Evolutionary conservation across 2,329 filamentous ascomycete species (phyloP).

Genomic region (Fusarium tupiense): DNA sequence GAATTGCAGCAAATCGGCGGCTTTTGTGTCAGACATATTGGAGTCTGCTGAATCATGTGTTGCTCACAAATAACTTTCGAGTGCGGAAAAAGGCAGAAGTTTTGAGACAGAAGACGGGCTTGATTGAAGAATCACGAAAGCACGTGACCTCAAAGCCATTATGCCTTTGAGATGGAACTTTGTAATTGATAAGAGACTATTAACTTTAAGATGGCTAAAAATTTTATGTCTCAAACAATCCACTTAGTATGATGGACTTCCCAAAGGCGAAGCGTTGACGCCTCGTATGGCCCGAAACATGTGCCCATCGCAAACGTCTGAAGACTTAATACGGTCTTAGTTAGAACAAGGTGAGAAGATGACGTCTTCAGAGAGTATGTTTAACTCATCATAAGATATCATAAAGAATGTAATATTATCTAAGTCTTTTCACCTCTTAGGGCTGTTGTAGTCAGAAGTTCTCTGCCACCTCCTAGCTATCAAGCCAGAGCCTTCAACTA

Average conservation of each 20-base stretch:
- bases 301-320: neutral
- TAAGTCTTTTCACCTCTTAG: neutral
- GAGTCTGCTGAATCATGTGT: neutral
- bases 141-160: conserved; percentile 20
- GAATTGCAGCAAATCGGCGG: conserved; percentile 61
- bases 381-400: neutral
- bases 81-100: neutral
- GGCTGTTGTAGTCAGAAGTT: neutral
- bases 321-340: neutral
- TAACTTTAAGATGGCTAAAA: neutral
- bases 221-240: neutral
- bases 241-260: neutral
- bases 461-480: neutral
- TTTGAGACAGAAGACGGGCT: neutral
- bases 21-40: conserved; percentile 48
- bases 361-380: neutral
- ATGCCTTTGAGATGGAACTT: neutral
- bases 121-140: conserved; percentile 24
- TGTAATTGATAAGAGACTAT: neutral
- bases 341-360: neutral
- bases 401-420: neutral
- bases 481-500: neutral
- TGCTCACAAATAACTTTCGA: neutral
- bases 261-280: neutral
- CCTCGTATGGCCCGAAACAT: neutral